These are phyloP conservation scores for Exidia glandulosa DNA, from an alignment of 768 basidiomycete genomes.

Conservation along the genomic window DNA sequence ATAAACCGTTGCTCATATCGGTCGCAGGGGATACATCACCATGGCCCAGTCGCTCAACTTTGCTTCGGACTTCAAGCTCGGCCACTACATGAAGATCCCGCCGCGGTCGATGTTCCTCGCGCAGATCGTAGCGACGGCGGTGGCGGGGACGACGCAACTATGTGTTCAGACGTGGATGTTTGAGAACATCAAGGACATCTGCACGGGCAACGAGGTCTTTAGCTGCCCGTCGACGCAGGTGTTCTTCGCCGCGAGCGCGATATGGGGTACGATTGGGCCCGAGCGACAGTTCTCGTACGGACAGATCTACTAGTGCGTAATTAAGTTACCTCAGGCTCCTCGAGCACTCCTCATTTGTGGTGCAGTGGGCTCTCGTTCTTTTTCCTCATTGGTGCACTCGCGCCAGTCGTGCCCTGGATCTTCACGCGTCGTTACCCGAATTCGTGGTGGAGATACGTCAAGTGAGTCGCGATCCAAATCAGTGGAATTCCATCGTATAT, in stretches of 20 bases:
- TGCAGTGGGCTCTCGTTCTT: slow-evolving; percentile 24
- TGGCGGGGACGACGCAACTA: slow-evolving; percentile 59
- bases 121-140: slow-evolving; percentile 28
- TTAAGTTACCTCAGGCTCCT: background rate
- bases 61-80: slow-evolving; percentile 65
- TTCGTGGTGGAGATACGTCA: slow-evolving; percentile 48
- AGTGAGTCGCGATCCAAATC: slow-evolving; percentile 28
- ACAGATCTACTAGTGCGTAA: slow-evolving; percentile 35
- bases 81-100: slow-evolving; percentile 8
- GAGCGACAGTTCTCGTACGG: slow-evolving; percentile 41
- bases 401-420: slow-evolving; percentile 24
- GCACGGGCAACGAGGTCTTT: slow-evolving; percentile 34
- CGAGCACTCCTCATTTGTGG: background rate
- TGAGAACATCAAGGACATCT: slow-evolving; percentile 35
- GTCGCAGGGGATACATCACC: slow-evolving; percentile 59
- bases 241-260: slow-evolving; percentile 20
- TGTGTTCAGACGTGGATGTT: slow-evolving; percentile 47
- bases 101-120: slow-evolving; percentile 15
- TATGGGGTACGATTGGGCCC: slow-evolving; percentile 61
- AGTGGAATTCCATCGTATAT: background rate
- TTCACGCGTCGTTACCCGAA: slow-evolving; percentile 25
- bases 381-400: slow-evolving; percentile 26
- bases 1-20: slow-evolving; percentile 13
- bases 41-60: slow-evolving; percentile 55
- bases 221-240: slow-evolving; percentile 43